Base-by-base conservation (phyloP, 2,329 filamentous ascomycete species). In the Amylocarpus encephaloides region DNA sequence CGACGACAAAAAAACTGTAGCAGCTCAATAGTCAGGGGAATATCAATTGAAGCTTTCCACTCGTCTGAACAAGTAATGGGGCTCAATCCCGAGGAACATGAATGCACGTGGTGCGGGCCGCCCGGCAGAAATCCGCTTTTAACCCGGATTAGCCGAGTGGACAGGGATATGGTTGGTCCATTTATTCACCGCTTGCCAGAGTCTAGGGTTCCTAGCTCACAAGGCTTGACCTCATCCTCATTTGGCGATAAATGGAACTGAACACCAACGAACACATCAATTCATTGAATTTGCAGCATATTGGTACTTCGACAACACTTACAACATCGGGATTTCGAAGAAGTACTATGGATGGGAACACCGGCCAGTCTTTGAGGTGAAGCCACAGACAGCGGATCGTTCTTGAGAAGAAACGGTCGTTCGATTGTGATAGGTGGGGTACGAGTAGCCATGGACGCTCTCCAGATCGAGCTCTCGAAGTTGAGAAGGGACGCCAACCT, bases 401-500 rank as follows among this genome's bases (percentile, higher is more conserved):
- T 40, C 16, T 19, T 11, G 38, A 40, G 38, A 40, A 11, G 18
- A 40, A 40, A 18, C 13, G 3, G 5, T 13, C n/a, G n/a, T 30
- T 4, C 10, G 30, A 19, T 22, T 34, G n/a, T 32, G 29, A 45
- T 13, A 11, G 9, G 41, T 36, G 56, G 60, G 59, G 59, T 49
- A 50, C 36, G 22, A 51, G 52, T 42, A 60, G 56, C 51, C 51
- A 67, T 67, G 65, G 64, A 67, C 49, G 53, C 49, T 18, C 57
- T 67, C 39, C 55, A 65, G 48, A 49, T 51, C 26, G 65, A 66
- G 51, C 58, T 67, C 38, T 56, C 57, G 9, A 62, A 62, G 55
- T 52, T 67, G 40, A 59, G 54, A 42, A 60, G 55, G 36, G 62
- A 64, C 57, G 57, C 61, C 39, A 66, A 59, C 47, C 59, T 67